These are phyloP conservation scores for Protomyces arabidopsidicola DNA, from an alignment of 1,139 yeast genomes.

Conservation along the genomic window DNA sequence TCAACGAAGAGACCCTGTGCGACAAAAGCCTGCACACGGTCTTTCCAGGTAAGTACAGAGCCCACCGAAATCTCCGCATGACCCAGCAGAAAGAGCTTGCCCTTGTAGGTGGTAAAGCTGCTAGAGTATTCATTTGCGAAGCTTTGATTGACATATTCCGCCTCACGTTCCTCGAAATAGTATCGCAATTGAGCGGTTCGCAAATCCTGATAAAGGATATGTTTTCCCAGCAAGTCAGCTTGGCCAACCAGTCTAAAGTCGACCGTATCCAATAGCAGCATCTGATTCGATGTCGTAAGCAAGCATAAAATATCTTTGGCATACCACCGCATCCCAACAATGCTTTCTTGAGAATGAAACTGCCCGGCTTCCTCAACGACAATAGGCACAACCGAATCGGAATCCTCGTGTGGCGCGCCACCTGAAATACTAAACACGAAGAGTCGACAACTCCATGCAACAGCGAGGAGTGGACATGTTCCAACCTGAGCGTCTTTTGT, in stretches of 20 bases:
- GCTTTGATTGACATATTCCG: constrained; percentile 24
- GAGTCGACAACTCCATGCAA: constrained; percentile 59
- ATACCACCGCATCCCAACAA: constrained; percentile 60
- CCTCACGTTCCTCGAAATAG: constrained; percentile 34
- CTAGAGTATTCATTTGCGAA: constrained; percentile 41
- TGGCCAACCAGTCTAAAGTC: constrained; percentile 43
- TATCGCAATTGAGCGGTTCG: constrained; percentile 37
- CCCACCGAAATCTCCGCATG: constrained; percentile 53
- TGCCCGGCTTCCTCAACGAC: constrained; percentile 31
- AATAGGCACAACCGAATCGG: background rate
- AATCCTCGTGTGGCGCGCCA: constrained; percentile 34
- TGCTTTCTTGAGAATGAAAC: constrained; percentile 41
- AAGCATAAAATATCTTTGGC: constrained; percentile 49
- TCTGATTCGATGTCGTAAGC: constrained; percentile 49
- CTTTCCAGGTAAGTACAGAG: constrained; percentile 69
- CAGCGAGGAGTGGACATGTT: constrained; percentile 53
- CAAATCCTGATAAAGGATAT: constrained; percentile 45
- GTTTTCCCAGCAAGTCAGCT: constrained; percentile 48
- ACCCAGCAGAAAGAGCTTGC: constrained; percentile 50
- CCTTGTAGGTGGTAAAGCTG: constrained; percentile 45
- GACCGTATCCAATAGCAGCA: constrained; percentile 45
- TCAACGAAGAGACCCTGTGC: constrained; percentile 48
- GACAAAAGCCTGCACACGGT: constrained; percentile 50
- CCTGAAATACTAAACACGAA: constrained; percentile 53
- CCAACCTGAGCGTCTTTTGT: background rate